Base-by-base conservation (phyloP, 805 yeast species). In the Sungouiozyma ichnusensis region DNA sequence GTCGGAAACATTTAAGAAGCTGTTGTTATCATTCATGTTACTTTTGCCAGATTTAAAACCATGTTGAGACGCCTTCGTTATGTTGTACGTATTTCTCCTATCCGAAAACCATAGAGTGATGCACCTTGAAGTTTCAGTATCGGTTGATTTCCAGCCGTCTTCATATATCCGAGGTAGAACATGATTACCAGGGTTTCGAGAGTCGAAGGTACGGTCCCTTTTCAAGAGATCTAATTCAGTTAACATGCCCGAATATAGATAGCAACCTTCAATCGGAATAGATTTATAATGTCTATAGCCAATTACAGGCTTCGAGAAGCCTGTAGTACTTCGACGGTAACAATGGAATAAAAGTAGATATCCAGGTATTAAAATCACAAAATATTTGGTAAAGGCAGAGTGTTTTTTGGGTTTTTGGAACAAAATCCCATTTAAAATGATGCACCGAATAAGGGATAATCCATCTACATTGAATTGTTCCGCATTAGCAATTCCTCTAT, bases 131-230 rank as follows among this genome's bases (percentile, higher is more conserved):
- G 69, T 51, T 49, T 85, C 92, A 38, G 79, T 83, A 52, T 90
- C 97, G 7, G 76, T 67, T 2, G 94, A 81, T 48, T 70, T 73
- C 86, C 94, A 82, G 0, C 96, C 96, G 60, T 87, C 94, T 1
- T 72, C 63, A 54, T 83, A 87, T 0, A 81, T 66, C 31, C 94
- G 65, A 0, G 97, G 95, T 24, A 82, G 55, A 0, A 79, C 63
- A 38, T 72, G 69, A 3, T 67, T 69, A 0, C 81, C 84, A 0
- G 83, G 81, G 43, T 71, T 62, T 16, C 62, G 56, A 2, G 65
- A 64, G 43, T 77, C 76, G 36, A 68, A 61, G 19, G 69, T 71
- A 17, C 57, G 62, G 39, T 67, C 72, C 11, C 74, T 60, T 9
- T 60, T 53, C 24, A 79, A 55, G 20, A 86, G 63, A 48, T 81